These are phyloP conservation scores for Cladophialophora yegresii DNA, from an alignment of 2,329 filamentous ascomycete genomes.

Conservation along the genomic window DNA sequence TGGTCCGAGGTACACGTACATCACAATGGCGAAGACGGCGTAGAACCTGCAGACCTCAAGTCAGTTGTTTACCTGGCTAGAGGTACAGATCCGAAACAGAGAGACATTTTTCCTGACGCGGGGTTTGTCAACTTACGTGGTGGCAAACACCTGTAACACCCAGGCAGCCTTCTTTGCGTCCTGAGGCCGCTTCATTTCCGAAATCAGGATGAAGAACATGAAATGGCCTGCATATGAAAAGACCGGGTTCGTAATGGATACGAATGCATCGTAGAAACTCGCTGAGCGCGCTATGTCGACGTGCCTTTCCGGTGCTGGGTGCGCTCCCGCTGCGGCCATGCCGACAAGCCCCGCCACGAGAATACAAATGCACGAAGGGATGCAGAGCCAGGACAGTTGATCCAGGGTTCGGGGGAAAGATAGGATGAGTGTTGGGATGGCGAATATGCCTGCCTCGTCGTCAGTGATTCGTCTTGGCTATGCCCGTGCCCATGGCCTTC, in stretches of 20 bases:
- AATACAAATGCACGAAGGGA: constrained; percentile 52
- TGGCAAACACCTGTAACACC: constrained; percentile 54
- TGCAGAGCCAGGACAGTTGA: constrained; percentile 51
- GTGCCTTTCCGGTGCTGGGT: constrained; percentile 44
- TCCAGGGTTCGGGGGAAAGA: constrained; percentile 56
- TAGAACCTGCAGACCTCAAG: constrained; percentile 45
- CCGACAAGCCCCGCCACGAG: constrained; percentile 54
- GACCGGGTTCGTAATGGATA: constrained; percentile 55
- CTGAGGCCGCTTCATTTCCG: constrained; percentile 55
- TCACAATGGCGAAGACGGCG: constrained; percentile 53
- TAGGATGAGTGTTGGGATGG: constrained; percentile 51
- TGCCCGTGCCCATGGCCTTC: not conserved
- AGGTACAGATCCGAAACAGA: not conserved
- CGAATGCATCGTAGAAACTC: constrained; percentile 50
- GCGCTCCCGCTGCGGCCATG: constrained; percentile 53
- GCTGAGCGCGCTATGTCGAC: constrained; percentile 46
- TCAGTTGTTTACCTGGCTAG: not conserved
- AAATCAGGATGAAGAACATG: constrained; percentile 58
- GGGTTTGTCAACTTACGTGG: constrained; percentile 35
- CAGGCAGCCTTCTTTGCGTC: constrained; percentile 57
- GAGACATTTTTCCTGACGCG: not conserved
- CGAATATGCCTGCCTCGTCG: constrained; percentile 45
- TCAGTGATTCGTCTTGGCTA: not conserved
- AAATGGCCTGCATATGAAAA: constrained; percentile 58
- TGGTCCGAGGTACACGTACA: constrained; percentile 55